Percentiles rank a stretch among this genome's conserved stretches.
These are phyloP conservation scores for Jaminaea rosea DNA, from an alignment of 1,284 basidiomycete species.

Conservation along the genomic window DNA sequence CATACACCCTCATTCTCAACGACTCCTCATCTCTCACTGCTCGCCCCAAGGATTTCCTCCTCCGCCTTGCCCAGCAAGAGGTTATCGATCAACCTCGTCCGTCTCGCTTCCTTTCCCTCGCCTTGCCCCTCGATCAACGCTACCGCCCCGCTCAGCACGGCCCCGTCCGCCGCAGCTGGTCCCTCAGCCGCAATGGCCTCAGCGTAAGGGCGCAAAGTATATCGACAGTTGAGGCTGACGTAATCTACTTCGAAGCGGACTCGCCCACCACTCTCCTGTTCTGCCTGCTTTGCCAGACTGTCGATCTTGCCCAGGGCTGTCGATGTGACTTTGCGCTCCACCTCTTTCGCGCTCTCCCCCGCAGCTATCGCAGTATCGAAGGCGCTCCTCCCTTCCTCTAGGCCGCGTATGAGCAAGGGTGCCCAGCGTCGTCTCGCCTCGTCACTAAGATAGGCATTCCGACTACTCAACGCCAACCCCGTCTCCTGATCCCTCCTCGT, in stretches of 20 bases:
- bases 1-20: too few species aligned
- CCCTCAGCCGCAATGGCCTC: constrained; percentile 46
- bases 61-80: constrained; percentile 59
- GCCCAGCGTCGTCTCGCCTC: constrained; percentile 60
- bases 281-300: constrained; percentile 30
- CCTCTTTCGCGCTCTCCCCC: constrained; percentile 16
- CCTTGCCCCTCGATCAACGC: constrained; percentile 54
- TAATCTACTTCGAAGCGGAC: constrained; percentile 69
- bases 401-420: constrained; percentile 62
- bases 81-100: constrained; percentile 86
- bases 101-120: constrained; percentile 51
- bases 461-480: constrained; percentile 73
- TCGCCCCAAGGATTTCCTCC: too few species aligned
- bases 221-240: constrained; percentile 71
- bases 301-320: constrained; percentile 5
- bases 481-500: constrained; percentile 62
- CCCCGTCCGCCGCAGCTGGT: constrained; percentile 49
- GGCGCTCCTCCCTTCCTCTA: constrained; percentile 53
- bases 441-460: constrained; percentile 72
- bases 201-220: constrained; percentile 56
- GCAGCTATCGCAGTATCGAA: constrained; percentile 12
- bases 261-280: constrained; percentile 35
- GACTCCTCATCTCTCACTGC: too few species aligned
- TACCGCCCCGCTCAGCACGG: constrained; percentile 78
- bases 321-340: constrained; percentile 23